Conservation (phyloP, 2,329 filamentous ascomycete species). For the Verticillium nonalfalfae region DNA sequence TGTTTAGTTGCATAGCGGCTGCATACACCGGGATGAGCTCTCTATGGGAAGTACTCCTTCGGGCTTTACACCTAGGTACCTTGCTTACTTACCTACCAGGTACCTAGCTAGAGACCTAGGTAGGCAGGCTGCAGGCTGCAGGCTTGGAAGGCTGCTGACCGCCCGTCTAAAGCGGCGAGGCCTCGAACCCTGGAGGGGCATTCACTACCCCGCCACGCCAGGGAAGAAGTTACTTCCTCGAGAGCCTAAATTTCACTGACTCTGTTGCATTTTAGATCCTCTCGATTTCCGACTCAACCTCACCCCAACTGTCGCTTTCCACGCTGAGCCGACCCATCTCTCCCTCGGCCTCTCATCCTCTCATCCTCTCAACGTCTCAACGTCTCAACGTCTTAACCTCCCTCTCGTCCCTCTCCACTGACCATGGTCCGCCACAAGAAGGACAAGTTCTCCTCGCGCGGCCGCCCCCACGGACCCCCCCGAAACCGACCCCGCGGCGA, state of each 20-base stretch:
- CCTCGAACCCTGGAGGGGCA: no score
- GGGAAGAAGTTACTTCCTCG: neutral
- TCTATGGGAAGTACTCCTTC: no score
- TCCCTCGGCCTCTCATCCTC: no score
- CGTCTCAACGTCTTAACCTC: no score
- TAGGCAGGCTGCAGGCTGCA: no score
- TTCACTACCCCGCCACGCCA: neutral
- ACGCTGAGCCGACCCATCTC: no score
- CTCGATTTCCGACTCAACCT: neutral
- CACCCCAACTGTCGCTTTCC: neutral
- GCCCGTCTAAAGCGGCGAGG: no score
- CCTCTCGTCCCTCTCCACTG: no score
- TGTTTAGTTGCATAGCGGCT: neutral
- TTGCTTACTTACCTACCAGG: no score
- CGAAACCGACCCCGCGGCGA: slow-evolving; percentile 42
- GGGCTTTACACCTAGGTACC: no score
- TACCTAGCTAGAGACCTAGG: neutral
- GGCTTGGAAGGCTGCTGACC: no score
- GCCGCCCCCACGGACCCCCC: slow-evolving; percentile 59
- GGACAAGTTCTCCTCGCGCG: slow-evolving; percentile 65
- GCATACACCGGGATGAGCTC: neutral
- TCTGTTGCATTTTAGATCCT: neutral
- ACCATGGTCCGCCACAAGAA: slow-evolving; percentile 97
- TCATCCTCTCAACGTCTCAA: no score
- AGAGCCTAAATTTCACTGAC: neutral